Evolutionary conservation across 2,329 filamentous ascomycete genomes (phyloP), one percentile per base, ranked within the genome.

Genomic region (Eutypa lata): DNA sequence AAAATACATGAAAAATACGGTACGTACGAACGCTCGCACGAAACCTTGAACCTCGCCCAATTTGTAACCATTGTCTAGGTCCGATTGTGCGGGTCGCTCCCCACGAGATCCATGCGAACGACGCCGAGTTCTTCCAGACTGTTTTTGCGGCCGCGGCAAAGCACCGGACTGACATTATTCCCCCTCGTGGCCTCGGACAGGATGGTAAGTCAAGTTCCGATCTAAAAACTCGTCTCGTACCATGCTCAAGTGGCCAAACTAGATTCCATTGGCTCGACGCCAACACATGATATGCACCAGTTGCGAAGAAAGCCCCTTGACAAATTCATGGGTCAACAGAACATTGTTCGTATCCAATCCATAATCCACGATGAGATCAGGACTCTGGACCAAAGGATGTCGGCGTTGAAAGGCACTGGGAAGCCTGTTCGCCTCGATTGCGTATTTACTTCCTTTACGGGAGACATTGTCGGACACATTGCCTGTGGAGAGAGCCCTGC

Each of bases 1-100:
- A 40, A 48, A 45, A 51, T 57, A 47, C 53, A 57, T 33, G 40
- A 55, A 14, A 35, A 53, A 55, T 57, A 57, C 24, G 55, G 55
- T 57, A n/a, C 31, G 55, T 57, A n/a, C 31, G 4, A 19, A 22
- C 24, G 16, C 24, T 19, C 48, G 21, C 10, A 37, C 24, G 22
- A 11, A 47, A 26, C 16, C 37, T 19, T 40, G 26, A 31, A 10
- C 26, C 26, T 31, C 10, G 26, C 26, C 5, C 26, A 31, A 10
- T 31, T 31, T 31, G 26, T 31, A 31, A 31, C 26, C 26, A 14
- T 44, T 24, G 14, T 18, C 16, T 40, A 57, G 56, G 56, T 37
- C 51, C 53, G 3, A 57, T 57, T 18, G 49, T 57, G 14, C 50
- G 56, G 14, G 51, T 57, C 13, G 40, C 33, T 11, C 56, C 56